Conservation (phyloP, 169 alveolate species). For the Hammondia hammondi region DNA sequence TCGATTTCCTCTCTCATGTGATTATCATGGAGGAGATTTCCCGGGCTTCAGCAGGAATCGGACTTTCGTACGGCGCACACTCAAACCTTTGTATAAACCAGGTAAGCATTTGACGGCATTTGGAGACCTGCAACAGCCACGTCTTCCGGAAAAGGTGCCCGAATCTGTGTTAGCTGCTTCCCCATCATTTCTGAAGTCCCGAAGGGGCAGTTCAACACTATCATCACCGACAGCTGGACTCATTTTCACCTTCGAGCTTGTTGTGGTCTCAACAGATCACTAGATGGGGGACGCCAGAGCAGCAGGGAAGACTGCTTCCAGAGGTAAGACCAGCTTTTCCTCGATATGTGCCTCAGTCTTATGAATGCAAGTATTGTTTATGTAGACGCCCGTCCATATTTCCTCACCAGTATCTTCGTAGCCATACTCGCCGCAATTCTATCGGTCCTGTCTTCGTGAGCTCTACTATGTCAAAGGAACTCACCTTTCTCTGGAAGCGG, state of each 20-base stretch:
- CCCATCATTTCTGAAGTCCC: too few species aligned
- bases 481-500: too few species aligned
- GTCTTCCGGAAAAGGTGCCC: too few species aligned
- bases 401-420: neutral
- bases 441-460: too few species aligned
- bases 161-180: too few species aligned
- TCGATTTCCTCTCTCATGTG: conserved; percentile 83
- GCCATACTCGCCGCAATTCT: too few species aligned
- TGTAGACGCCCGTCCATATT: neutral
- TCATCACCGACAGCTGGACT: neutral
- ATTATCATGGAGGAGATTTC: conserved; percentile 83
- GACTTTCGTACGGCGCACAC: conserved; percentile 85
- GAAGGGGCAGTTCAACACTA: too few species aligned
- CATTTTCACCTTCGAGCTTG: neutral
- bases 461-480: too few species aligned
- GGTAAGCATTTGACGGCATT: neutral
- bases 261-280: conserved; percentile 55
- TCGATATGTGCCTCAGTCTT: neutral
- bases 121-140: neutral
- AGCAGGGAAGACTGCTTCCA: conserved; percentile 83
- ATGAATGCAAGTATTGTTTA: neutral
- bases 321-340: conserved; percentile 26
- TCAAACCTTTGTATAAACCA: conserved; percentile 84
- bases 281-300: conserved; percentile 81
- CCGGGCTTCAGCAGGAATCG: conserved; percentile 85